These are phyloP conservation scores for Epichloe sibirici DNA, from an alignment of 2,329 filamentous ascomycete species.

Conservation along the genomic window DNA sequence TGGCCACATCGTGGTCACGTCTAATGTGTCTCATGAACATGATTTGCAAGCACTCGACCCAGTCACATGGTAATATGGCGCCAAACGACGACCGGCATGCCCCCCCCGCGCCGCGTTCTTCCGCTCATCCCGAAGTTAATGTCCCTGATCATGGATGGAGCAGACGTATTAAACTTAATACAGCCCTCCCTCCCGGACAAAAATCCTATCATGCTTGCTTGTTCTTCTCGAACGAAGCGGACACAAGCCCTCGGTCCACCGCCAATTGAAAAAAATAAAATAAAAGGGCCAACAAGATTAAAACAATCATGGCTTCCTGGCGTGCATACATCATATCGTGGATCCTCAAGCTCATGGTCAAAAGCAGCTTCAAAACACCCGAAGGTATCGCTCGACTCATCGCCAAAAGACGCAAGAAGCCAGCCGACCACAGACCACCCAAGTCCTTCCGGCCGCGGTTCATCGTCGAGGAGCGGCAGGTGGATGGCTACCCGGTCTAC, in stretches of 20 bases:
- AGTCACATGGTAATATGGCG: no score
- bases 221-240: no score
- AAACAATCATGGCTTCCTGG: conserved; percentile 15
- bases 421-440: conserved; percentile 11
- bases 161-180: background rate
- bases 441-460: conserved; percentile 14
- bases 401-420: conserved; percentile 11
- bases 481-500: conserved; percentile 13
- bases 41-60: no score
- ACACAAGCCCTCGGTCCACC: background rate
- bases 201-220: no score
- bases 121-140: background rate
- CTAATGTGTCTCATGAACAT: no score
- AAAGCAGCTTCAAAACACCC: conserved; percentile 15
- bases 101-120: no score
- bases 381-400: conserved; percentile 15
- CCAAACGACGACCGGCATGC: no score
- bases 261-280: background rate
- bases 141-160: background rate
- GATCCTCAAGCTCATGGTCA: conserved; percentile 15
- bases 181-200: no score
- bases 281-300: no score
- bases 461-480: conserved; percentile 13
- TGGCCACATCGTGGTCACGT: no score
- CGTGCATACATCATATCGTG: conserved; percentile 16